Base-by-base conservation (phyloP, 1,139 yeast genomes). In the Petasospora fabianii region DNA sequence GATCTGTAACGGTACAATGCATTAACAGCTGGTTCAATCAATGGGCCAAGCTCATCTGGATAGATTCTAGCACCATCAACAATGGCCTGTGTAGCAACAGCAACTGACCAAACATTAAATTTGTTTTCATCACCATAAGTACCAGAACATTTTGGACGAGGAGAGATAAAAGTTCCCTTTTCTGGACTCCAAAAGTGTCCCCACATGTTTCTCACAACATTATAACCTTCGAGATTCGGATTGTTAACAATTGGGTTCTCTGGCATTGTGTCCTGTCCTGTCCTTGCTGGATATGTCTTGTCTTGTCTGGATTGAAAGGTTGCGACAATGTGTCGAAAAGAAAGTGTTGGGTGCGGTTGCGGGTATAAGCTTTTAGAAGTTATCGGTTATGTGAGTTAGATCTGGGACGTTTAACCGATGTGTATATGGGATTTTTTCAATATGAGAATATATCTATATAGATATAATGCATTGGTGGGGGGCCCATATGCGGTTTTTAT, bases 61-160 rank as follows among this genome's bases (percentile, higher is more conserved):
- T 74, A 79, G 30, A 77, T 62, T 43, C 82, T 62, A 3, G 80
- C 78, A 7, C 79, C 83, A 50, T 78, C 84, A 9, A 77, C 75
- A 28, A 77, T 64, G 0, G 82, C 75, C 56, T 78, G 84, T 0
- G 73, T 73, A 6, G 77, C 81, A 13, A 81, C 82, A 0, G 84
- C 69, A 15, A 79, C 78, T 0, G 84, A 81, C 86, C 87, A 81
- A 19, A 80, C 71, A 21, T 77, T 78, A 56, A 77, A 79, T 39
- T 68, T 66, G 28, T 75, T 71, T 29, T 76, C 74, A 38, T 74
- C 71, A 27, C 66, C 62, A 57, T 73, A 77, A 36, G 78, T 69
- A 2, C 83, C 82, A 11, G 58, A 52, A 16, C 55, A 51, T 27
- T 43, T 49, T 17, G 57, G 57, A 11, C 36, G 41, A n/a, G 56